Percentiles rank a stretch among this genome's conserved stretches.
phyloP scores from a whole-genome alignment of 306 rosid species.

The Citrullus mucosospermus region DNA sequence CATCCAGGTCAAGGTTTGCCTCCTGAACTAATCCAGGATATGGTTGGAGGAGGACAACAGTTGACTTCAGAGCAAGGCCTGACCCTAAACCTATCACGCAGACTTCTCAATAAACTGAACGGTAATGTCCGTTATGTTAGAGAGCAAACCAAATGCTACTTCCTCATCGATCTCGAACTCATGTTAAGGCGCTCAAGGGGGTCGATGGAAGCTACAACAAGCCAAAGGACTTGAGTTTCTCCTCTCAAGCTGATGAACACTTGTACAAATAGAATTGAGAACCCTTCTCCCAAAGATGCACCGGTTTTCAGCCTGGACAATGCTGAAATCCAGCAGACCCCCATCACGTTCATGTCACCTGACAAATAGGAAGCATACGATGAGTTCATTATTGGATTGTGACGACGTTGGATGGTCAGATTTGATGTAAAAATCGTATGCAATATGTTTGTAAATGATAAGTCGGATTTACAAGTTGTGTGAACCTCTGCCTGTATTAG shows the following conservation, averaged over 20 bases:
- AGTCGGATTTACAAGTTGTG: not conserved
- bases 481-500: not conserved
- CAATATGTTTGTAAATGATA: not conserved
- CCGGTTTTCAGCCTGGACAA: not conserved
- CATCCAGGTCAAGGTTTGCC: constrained; percentile 72
- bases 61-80: constrained; percentile 63
- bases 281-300: not conserved
- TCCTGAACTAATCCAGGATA: constrained; percentile 36
- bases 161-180: constrained; percentile 49
- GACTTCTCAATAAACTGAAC: constrained; percentile 56
- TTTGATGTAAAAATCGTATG: not conserved
- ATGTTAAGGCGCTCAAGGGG: constrained; percentile 12
- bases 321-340: not conserved
- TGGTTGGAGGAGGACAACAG: constrained; percentile 46
- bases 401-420: not conserved
- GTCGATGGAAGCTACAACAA: not conserved
- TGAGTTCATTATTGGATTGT: not conserved
- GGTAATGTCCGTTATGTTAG: constrained; percentile 50
- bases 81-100: constrained; percentile 48
- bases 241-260: not conserved
- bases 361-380: not conserved
- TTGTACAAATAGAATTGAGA: not conserved
- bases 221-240: not conserved
- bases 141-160: constrained; percentile 49
- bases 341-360: not conserved